These are phyloP conservation scores for Dactylellina drechsleri DNA, from an alignment of 2,329 filamentous ascomycete genomes.

Conservation along the genomic window DNA sequence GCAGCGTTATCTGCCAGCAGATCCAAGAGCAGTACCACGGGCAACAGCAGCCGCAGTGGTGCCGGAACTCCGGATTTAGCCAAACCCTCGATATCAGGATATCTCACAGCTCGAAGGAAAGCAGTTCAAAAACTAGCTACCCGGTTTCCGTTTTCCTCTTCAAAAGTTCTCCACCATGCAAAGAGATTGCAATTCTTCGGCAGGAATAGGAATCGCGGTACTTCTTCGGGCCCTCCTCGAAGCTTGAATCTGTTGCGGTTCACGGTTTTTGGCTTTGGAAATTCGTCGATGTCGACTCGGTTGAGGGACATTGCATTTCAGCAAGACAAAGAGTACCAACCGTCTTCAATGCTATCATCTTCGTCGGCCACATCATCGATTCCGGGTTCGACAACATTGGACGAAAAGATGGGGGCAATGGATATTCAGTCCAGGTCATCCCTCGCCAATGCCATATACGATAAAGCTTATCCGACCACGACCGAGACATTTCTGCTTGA, in stretches of 20 bases:
- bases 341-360: neutral
- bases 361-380: slow-evolving; percentile 2
- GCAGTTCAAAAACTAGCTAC: slow-evolving; percentile 47
- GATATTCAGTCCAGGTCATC: neutral
- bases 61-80: slow-evolving; percentile 11
- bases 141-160: slow-evolving; percentile 38
- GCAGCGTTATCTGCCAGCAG: slow-evolving; percentile 4
- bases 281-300: slow-evolving; percentile 18
- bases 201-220: slow-evolving; percentile 38
- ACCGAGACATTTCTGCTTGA: slow-evolving; percentile 12
- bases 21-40: neutral
- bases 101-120: slow-evolving; percentile 36
- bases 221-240: slow-evolving; percentile 13
- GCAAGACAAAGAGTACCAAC: neutral
- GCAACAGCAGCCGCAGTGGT: neutral
- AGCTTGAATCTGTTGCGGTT: slow-evolving; percentile 40
- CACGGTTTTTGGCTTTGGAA: slow-evolving; percentile 31
- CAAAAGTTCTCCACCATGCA: slow-evolving; percentile 44
- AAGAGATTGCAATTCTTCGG: slow-evolving; percentile 49
- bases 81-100: slow-evolving; percentile 20
- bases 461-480: slow-evolving; percentile 12
- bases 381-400: slow-evolving; percentile 1
- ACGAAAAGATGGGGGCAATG: slow-evolving; percentile 15
- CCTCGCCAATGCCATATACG: slow-evolving; percentile 6
- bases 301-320: slow-evolving; percentile 14